Evolutionary conservation across 495 filamentous ascomycete genomes (phyloP).

Genomic region (Hypoxylon rickii): DNA sequence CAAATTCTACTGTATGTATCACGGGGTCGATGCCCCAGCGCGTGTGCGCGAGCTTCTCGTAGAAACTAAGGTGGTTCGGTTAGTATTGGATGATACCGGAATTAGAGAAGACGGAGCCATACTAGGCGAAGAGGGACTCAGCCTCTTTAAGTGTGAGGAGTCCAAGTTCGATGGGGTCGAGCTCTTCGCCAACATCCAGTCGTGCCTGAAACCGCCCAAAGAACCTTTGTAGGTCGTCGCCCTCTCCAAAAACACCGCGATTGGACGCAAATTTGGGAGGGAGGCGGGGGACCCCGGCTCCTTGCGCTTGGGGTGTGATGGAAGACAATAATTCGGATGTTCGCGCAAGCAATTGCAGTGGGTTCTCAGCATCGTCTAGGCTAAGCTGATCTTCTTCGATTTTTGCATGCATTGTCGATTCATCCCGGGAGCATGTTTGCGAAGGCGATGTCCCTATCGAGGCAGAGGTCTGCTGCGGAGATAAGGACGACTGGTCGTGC

Average conservation of each 20-base stretch:
- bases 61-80: constrained; percentile 55
- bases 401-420: constrained; percentile 25
- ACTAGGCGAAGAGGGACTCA: constrained; percentile 67
- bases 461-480: constrained; percentile 37
- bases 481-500: constrained; percentile 32
- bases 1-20: constrained; percentile 65
- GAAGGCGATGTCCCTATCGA: constrained; percentile 34
- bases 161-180: constrained; percentile 71
- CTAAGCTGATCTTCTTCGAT: constrained; percentile 56
- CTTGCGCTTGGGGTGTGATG: constrained; percentile 40
- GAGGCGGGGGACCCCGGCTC: constrained; percentile 7
- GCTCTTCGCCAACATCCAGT: constrained; percentile 61
- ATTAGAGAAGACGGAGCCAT: constrained; percentile 31
- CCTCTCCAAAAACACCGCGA: constrained; percentile 28
- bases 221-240: constrained; percentile 54
- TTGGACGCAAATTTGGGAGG: constrained; percentile 22
- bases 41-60: constrained; percentile 71
- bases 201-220: constrained; percentile 65
- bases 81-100: constrained; percentile 4
- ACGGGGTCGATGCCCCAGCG: constrained; percentile 73
- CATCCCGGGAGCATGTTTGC: constrained; percentile 37
- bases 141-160: constrained; percentile 66
- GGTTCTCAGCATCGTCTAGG: constrained; percentile 75
- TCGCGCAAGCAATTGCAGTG: constrained; percentile 69
- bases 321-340: constrained; percentile 70